Conservation (phyloP, 495 filamentous ascomycete genomes). For the Aspergillus panamensis region DNA sequence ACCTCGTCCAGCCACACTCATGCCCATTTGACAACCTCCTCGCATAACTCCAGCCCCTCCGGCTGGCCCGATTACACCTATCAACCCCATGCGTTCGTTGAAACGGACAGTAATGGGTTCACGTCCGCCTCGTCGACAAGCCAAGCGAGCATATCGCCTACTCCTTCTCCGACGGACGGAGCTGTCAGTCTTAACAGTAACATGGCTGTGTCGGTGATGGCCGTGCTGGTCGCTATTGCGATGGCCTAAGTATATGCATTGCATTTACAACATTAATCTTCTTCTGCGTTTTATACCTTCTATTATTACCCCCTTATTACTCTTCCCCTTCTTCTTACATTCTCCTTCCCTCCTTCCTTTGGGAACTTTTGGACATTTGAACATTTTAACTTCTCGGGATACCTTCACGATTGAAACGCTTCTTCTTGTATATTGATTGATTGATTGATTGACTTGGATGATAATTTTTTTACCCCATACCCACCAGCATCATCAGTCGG, state of each 20-base stretch:
- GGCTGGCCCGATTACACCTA: slow-evolving; percentile 31
- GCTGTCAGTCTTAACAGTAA: slow-evolving; percentile 10
- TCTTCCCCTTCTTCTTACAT: slow-evolving; percentile 19
- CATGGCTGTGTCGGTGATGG: slow-evolving; percentile 10
- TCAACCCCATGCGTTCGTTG: slow-evolving; percentile 32
- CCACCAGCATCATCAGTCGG: slow-evolving; percentile 7
- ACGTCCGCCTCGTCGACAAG: slow-evolving; percentile 4
- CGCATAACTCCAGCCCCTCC: slow-evolving; percentile 21
- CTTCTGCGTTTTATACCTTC: slow-evolving; percentile 25
- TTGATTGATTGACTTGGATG: slow-evolving; percentile 20
- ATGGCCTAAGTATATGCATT: slow-evolving; percentile 6
- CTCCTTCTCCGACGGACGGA: slow-evolving; percentile 13
- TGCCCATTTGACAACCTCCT: slow-evolving; percentile 27
- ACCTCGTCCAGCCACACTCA: slow-evolving; percentile 26
- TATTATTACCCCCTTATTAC: slow-evolving; percentile 14
- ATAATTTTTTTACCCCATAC: slow-evolving; percentile 9
- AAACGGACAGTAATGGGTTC: slow-evolving; percentile 21
- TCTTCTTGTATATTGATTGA: slow-evolving; percentile 21
- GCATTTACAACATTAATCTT: not conserved
- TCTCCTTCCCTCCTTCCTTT: slow-evolving; percentile 21
- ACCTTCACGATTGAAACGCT: slow-evolving; percentile 22
- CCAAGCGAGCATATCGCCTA: slow-evolving; percentile 5
- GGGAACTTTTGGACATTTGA: slow-evolving; percentile 10
- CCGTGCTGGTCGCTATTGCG: slow-evolving; percentile 8
- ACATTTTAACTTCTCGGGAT: slow-evolving; percentile 21